Evolutionary conservation across 768 basidiomycete genomes (phyloP).

Genomic region (Mycena filopes): DNA sequence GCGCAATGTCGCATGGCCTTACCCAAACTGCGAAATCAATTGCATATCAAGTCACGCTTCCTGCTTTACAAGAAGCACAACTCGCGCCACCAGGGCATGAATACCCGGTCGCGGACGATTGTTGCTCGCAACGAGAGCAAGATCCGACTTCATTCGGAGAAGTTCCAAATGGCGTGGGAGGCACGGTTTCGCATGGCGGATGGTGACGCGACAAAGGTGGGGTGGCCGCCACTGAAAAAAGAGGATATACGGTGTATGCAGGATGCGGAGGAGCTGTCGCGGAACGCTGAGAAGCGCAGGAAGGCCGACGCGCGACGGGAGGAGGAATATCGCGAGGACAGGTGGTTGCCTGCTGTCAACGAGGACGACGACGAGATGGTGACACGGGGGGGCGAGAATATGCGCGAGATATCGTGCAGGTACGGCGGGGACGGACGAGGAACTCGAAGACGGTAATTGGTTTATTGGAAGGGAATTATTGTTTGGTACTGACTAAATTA

Average conservation of each 20-base stretch:
- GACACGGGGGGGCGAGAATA: background rate
- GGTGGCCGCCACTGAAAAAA: background rate
- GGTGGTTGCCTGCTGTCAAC: background rate
- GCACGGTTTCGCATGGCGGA: background rate
- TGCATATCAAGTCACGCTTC: background rate
- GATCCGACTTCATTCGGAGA: background rate
- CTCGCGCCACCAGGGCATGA: background rate
- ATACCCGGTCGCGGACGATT: background rate
- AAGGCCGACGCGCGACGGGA: background rate
- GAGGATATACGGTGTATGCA: slow-evolving; percentile 14
- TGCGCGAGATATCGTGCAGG: slow-evolving; percentile 5
- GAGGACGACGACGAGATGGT: background rate
- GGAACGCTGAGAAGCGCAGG: background rate
- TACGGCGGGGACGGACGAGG: background rate
- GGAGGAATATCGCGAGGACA: background rate
- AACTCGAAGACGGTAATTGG: background rate
- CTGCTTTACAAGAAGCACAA: background rate
- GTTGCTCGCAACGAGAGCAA: slow-evolving; percentile 9
- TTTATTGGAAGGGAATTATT: background rate
- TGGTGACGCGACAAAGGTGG: background rate
- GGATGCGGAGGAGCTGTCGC: background rate
- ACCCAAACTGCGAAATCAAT: background rate
- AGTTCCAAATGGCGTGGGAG: slow-evolving; percentile 3
- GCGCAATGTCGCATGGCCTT: background rate
- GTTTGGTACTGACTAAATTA: background rate